Base-by-base conservation (phyloP, 2,329 filamentous ascomycete species). In the Westerdykella aurantiaca region DNA sequence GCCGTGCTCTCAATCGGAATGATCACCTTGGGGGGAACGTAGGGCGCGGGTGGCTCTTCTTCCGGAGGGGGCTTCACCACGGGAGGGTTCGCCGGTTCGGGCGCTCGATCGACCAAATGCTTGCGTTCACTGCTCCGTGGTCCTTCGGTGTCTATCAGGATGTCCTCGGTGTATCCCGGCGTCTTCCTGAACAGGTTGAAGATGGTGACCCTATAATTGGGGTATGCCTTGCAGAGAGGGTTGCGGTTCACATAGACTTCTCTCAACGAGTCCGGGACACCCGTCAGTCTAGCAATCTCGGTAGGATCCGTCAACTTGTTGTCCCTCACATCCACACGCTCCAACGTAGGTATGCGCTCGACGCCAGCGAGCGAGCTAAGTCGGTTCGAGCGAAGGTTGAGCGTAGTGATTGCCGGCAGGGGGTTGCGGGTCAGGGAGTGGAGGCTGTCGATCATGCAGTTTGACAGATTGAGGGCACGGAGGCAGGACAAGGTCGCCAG, bases 371-470 rank as follows among this genome's bases (percentile, higher is more conserved):
- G 79, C 2, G 89, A 95, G 46, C 82, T 79, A 46, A 98, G 77
- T 37, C 90, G 82, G 65, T 98, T 98, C 39, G 82, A 87, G 45
- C 91, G 83, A 43, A 98, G 78, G 60, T 97, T 97, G 45, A 98
- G 74, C 1, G 90, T 90, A 1, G 87, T 94, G 50, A 98, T 95
- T 16, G 93, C 91, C 22, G 93, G 91, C 5, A 98, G 76, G 11
- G 93, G 88, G 58, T 85, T 93, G 50, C 86, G 82, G 2, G 83
- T 83, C 34, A 98, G 74, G 2, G 91, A 95, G 58, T 94, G 86
- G 44, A 98, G 75, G 13, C 89, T 93, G 56, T 91, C 87, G 50
- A 98, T 97, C 90, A 97, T 96, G 75, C 91, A 97, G 59, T 95
- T 86, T 4, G 91, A 95, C 21, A 98, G 76, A 59, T 98, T 97